A percentile compares a stretch with the other conserved stretches of the same genome.
These are phyloP conservation scores for Tuber umbilicatum DNA, from an alignment of 495 filamentous ascomycete genomes.

Conservation along the genomic window DNA sequence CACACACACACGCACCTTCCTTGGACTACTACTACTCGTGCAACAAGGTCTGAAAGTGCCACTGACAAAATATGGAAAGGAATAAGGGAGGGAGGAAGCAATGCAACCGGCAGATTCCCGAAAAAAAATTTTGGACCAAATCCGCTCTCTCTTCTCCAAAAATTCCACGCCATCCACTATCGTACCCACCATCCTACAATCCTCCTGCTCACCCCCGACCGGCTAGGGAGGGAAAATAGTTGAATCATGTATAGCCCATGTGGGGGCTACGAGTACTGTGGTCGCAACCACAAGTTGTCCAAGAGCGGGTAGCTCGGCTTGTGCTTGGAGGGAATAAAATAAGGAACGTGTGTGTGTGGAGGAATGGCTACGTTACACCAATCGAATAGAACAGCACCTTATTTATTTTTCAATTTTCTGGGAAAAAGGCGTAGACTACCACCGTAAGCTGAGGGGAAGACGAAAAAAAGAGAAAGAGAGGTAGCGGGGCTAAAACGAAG, in stretches of 20 bases:
- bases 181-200: neutral
- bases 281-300: neutral
- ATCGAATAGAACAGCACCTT: neutral
- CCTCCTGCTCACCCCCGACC: neutral
- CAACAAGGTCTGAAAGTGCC: neutral
- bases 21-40: too few species aligned
- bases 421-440: neutral
- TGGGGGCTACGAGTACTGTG: slow-evolving; percentile 2
- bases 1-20: neutral
- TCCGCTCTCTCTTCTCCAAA: neutral
- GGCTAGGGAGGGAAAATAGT: neutral
- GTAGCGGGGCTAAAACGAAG: too few species aligned
- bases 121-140: neutral
- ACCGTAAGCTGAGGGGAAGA: neutral
- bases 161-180: neutral
- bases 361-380: neutral
- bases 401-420: neutral
- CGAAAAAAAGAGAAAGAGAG: neutral
- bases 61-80: neutral
- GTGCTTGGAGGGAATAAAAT: neutral
- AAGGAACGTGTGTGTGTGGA: neutral
- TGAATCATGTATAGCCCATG: neutral
- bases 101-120: neutral
- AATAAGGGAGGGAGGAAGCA: neutral
- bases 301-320: neutral